Base-by-base conservation (phyloP, 441 rosid species). In the Bocquillonia castaneifolia region DNA sequence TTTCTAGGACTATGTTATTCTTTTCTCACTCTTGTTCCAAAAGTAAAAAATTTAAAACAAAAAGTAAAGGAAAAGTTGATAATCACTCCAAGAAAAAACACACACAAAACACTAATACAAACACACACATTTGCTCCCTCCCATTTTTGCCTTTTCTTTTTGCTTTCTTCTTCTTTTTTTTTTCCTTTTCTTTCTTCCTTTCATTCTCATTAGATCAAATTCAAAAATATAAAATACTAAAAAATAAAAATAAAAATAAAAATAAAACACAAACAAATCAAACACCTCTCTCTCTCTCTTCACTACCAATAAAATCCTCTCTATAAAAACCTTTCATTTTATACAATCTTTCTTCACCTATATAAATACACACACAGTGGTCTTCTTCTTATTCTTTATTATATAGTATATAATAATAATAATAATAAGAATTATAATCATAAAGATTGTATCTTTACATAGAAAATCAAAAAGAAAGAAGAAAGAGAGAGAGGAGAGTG, bases 201-300 rank as follows among this genome's bases (percentile, higher is more conserved):
- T 72, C 13, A 26, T 2, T 52, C 13, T 59, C 60, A 34, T 20
- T 48, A 39, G 55, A 65, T 64, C 70, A 71, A 25, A 26, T n/a
- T n/a, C n/a, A n/a, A n/a, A n/a, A n/a, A n/a, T n/a, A n/a, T n/a
- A n/a, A n/a, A n/a, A n/a, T n/a, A n/a, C n/a, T n/a, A n/a, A n/a
- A n/a, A n/a, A n/a, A 3, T 28, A 40, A 28, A 29, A 63, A 12
- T 31, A 4, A 63, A 31, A 64, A 4, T 3, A 32, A 42, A 13
- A n/a, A 57, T 45, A 58, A 2, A 39, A 36, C 50, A 22, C 54
- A 20, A 23, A 23, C 10, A 18, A 31, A 31, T 36, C n/a, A 6
- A 31, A 39, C 26, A 32, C 5, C 2, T 47, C 50, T 13, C 25
- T 23, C 18, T 37, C 54, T 39, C 26, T 22, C 44, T 34, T 65